Evolutionary conservation across 179 eudicot genomes (phyloP).

Genomic region (Gypsophila paniculata): DNA sequence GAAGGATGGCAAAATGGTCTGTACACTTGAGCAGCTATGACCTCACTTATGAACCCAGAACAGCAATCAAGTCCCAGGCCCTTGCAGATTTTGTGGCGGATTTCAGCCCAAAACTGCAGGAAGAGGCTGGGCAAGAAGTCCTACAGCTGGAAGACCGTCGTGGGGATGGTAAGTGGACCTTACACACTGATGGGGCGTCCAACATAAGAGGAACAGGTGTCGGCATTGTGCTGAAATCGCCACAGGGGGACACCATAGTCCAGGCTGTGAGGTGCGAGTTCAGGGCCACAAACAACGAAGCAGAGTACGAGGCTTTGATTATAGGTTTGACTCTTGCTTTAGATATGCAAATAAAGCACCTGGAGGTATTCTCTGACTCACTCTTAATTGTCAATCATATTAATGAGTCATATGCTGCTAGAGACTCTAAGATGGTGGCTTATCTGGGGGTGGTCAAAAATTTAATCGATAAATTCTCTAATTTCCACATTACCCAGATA

Average conservation of each 20-base stretch:
- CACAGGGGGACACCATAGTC: conserved; percentile 1
- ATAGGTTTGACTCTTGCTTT: background rate
- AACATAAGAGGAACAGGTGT: background rate
- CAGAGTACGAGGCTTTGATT: no score
- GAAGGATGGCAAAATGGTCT: background rate
- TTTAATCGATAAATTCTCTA: background rate
- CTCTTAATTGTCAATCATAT: background rate
- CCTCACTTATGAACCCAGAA: background rate
- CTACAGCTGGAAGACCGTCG: background rate
- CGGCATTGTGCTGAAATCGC: background rate
- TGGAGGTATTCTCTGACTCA: background rate
- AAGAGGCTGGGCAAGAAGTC: background rate
- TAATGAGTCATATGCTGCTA: background rate
- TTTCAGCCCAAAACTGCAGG: background rate
- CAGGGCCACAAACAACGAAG: background rate
- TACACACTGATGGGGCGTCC: background rate
- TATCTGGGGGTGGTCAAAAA: background rate
- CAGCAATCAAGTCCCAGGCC: no score
- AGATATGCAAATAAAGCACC: background rate
- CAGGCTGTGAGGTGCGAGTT: background rate
- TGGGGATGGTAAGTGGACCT: background rate
- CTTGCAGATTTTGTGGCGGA: background rate
- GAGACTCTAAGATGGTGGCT: background rate
- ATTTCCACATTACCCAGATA: background rate
- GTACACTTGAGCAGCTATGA: background rate